These are phyloP conservation scores for Brassica hybrid DNA, from an alignment of 441 rosid species.

Conservation along the genomic window DNA sequence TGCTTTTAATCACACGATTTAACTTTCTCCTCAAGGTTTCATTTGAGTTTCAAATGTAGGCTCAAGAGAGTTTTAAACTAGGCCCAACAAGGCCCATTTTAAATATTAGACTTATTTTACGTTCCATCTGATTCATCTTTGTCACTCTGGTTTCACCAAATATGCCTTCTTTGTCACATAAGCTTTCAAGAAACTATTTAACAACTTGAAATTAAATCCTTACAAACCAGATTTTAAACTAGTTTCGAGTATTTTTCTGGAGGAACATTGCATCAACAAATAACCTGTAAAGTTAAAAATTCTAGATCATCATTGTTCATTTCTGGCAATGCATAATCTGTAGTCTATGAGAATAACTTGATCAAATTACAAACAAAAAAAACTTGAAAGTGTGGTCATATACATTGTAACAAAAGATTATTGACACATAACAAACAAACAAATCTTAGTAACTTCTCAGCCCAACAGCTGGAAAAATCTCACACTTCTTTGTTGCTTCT, in stretches of 20 bases:
- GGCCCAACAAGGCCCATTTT: too few relatives aligned
- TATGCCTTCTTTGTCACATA: neutral
- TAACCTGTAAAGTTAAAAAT: neutral
- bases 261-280: neutral
- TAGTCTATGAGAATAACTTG: too few relatives aligned
- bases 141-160: neutral
- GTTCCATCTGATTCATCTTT: neutral
- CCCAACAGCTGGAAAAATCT: conserved; percentile 22
- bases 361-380: too few relatives aligned
- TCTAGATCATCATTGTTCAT: neutral
- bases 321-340: too few relatives aligned
- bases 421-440: too few relatives aligned
- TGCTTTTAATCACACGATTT: neutral
- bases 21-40: neutral
- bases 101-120: neutral
- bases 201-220: neutral
- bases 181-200: neutral
- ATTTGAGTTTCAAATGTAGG: too few relatives aligned
- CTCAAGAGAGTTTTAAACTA: too few relatives aligned
- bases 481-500: conserved; percentile 33
- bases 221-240: neutral
- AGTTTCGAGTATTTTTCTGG: neutral
- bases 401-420: too few relatives aligned
- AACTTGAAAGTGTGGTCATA: too few relatives aligned
- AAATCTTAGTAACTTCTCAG: neutral